phyloP scores from a whole-genome alignment of 768 basidiomycete species.

The Mycena galericulata region DNA sequence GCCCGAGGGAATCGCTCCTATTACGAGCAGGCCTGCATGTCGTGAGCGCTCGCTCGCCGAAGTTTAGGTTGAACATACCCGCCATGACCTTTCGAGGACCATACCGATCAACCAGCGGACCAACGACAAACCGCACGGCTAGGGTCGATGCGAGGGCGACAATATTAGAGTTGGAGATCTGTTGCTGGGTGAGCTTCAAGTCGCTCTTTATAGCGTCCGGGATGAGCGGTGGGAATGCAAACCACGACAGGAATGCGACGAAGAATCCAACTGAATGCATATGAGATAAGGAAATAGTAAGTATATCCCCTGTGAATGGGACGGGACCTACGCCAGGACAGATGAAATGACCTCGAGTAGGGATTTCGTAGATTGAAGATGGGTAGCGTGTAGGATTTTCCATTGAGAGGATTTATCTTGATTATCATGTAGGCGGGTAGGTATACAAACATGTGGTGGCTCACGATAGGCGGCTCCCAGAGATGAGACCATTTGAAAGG shows the following conservation, averaged over 20 bases:
- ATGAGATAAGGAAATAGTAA: not conserved
- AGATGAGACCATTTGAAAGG: constrained; percentile 48
- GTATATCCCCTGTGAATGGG: not conserved
- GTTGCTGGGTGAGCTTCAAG: constrained; percentile 57
- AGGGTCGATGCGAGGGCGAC: constrained; percentile 61
- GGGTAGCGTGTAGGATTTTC: constrained; percentile 64
- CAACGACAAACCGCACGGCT: constrained; percentile 58
- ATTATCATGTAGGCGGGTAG: not conserved
- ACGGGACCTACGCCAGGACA: constrained; percentile 45
- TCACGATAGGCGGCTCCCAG: constrained; percentile 53
- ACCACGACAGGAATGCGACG: constrained; percentile 64
- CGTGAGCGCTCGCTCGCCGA: not conserved
- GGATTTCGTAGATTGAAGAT: constrained; percentile 60
- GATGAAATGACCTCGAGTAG: constrained; percentile 64
- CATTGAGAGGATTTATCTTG: constrained; percentile 52
- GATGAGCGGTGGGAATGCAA: constrained; percentile 72
- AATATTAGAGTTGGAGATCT: constrained; percentile 67
- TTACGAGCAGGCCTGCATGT: constrained; percentile 51
- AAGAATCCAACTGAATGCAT: constrained; percentile 55
- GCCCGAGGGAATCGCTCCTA: constrained; percentile 70
- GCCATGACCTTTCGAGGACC: constrained; percentile 71
- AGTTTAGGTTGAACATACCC: not conserved
- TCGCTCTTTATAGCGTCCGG: constrained; percentile 67
- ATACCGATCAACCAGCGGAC: constrained; percentile 64
- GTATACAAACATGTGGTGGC: constrained; percentile 29